Conservation (phyloP, 805 yeast genomes). For the Spathaspora sp. region DNA sequence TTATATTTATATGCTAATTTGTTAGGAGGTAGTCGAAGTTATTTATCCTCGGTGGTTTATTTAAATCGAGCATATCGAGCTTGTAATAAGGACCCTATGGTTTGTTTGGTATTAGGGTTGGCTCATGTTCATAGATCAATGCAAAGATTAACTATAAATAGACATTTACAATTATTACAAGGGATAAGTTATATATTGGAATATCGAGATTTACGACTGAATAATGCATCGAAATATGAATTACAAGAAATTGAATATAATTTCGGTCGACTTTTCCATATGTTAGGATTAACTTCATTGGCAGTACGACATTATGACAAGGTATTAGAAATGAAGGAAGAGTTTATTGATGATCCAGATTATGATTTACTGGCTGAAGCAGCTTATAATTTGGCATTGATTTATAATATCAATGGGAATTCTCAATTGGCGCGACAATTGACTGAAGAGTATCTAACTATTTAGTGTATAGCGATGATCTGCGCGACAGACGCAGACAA, state of each 20-base stretch:
- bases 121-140: slow-evolving; percentile 86
- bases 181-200: slow-evolving; percentile 77
- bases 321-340: slow-evolving; percentile 48
- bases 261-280: slow-evolving; percentile 79
- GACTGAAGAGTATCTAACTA: slow-evolving; percentile 60
- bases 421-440: slow-evolving; percentile 56
- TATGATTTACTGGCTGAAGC: slow-evolving; percentile 71
- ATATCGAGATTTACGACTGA: slow-evolving; percentile 54
- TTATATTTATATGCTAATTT: slow-evolving; percentile 77
- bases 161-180: slow-evolving; percentile 85
- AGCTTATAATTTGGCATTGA: slow-evolving; percentile 77
- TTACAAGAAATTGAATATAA: slow-evolving; percentile 79
- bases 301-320: slow-evolving; percentile 74
- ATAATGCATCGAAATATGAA: slow-evolving; percentile 42
- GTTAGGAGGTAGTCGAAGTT: slow-evolving; percentile 77
- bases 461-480: background rate
- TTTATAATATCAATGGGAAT: slow-evolving; percentile 77
- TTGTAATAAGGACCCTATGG: slow-evolving; percentile 72
- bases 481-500: background rate
- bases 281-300: slow-evolving; percentile 68
- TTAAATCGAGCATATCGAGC: slow-evolving; percentile 65
- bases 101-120: slow-evolving; percentile 70
- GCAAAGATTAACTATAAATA: slow-evolving; percentile 81
- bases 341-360: slow-evolving; percentile 34
- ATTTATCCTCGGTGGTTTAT: slow-evolving; percentile 78